Base-by-base conservation (phyloP, 2,329 filamentous ascomycete genomes). In the Botryotinia convoluta region DNA sequence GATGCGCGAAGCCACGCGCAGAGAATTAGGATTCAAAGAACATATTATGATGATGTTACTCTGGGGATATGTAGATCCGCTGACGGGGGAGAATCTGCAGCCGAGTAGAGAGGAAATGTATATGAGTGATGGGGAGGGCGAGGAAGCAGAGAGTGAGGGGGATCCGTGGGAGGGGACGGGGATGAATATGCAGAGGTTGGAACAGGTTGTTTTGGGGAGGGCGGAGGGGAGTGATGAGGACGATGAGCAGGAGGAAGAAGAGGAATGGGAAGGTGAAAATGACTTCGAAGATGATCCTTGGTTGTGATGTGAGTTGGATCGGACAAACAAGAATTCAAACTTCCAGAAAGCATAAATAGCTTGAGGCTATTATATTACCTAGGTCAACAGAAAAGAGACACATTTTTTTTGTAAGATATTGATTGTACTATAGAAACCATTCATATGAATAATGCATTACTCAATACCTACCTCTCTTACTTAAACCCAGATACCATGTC, bases 1-100 rank as follows among this genome's bases (percentile, higher is more conserved):
- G 35, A 81, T 88, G 60, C 78, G 83, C 20, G 91, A 94, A 78
- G 83, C 86, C 0, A 80, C 86, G 0, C 82, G 85, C 26, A 83
- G 91, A 26, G 80, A 84, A 0, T 79, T 92, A 48, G 75, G 84
- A 35, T 79, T 93, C n/a, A 84, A 90, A 72, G 74, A 83, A 20
- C 84, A 87, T 77, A 83, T 90, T 64, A 77, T 86, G 22, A 83
- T 86, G 73, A 90, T 92, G 85, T 84, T 90, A 76, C 75, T 88
- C 26, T 93, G 88, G 84, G 92, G 92, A 0, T 87, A 87, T 78
- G 82, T 91, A 42, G 85, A 92, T 80, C 85, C 84, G 69, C 67
- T 79, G 7, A 88, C 84, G 1, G 85, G 87, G 67, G 79, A 83
- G 75, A 86, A 89, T 79, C 77, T 88, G 8, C 83, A 85, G 0